Percentiles rank a stretch among this genome's conserved stretches.
Evolutionary conservation across 768 basidiomycete species (phyloP).

Genomic region (Suillus lakei): DNA sequence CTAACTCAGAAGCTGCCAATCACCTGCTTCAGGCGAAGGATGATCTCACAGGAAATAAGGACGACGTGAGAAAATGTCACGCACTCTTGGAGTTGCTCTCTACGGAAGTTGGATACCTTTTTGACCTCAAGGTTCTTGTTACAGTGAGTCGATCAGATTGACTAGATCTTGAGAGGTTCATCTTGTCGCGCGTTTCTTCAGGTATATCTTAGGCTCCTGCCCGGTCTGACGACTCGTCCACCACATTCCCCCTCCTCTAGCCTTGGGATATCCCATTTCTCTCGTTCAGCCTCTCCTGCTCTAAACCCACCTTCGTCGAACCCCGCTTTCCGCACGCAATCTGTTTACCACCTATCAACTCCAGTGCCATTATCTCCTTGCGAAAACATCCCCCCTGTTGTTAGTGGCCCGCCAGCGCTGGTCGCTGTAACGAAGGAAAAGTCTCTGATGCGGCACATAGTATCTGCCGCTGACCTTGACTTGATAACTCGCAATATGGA

Average conservation of each 20-base stretch:
- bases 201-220: slow-evolving; percentile 69
- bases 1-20: neutral
- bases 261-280: slow-evolving; percentile 31
- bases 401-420: neutral
- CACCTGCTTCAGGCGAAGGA: neutral
- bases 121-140: slow-evolving; percentile 78
- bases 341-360: slow-evolving; percentile 41
- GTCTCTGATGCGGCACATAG: slow-evolving; percentile 49
- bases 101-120: slow-evolving; percentile 84
- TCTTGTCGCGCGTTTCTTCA: slow-evolving; percentile 30
- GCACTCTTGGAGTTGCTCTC: slow-evolving; percentile 84
- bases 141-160: slow-evolving; percentile 50
- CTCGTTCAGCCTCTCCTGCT: slow-evolving; percentile 44
- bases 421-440: slow-evolving; percentile 26
- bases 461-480: slow-evolving; percentile 62
- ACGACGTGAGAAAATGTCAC: slow-evolving; percentile 61
- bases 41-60: slow-evolving; percentile 36
- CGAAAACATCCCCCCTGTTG: slow-evolving; percentile 12
- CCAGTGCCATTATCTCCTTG: slow-evolving; percentile 25
- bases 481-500: slow-evolving; percentile 68
- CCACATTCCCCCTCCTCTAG: slow-evolving; percentile 26
- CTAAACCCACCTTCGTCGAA: slow-evolving; percentile 48
- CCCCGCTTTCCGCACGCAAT: slow-evolving; percentile 50
- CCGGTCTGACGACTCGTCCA: slow-evolving; percentile 45
- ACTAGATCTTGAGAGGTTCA: neutral